A percentile compares a stretch with the other conserved stretches of the same genome.
Evolutionary conservation across 202 grass and related monocot species (phyloP).

Genomic region (Elaeis oleifera): DNA sequence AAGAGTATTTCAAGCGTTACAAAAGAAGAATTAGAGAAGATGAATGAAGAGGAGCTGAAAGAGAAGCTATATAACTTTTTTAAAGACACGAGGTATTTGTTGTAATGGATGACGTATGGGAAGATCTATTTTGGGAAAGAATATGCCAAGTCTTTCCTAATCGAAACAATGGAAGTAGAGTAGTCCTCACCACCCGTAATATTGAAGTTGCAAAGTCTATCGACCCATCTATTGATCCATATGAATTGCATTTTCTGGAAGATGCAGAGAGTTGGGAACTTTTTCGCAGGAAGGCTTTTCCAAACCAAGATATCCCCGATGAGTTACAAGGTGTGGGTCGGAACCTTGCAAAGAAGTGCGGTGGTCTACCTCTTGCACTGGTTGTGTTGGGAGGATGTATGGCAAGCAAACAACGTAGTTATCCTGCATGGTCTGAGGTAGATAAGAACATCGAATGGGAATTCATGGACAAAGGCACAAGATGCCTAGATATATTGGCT

Average conservation of each 20-base stretch:
- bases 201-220: slow-evolving; percentile 11
- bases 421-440: neutral
- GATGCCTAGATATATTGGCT: neutral
- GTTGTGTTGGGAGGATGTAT: neutral
- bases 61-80: neutral
- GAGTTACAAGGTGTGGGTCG: too few species aligned
- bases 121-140: neutral
- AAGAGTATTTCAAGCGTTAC: neutral
- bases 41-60: neutral
- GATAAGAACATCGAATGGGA: neutral
- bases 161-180: slow-evolving; percentile 1
- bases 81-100: slow-evolving; percentile 20
- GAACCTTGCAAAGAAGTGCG: neutral
- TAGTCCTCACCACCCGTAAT: neutral
- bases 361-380: neutral
- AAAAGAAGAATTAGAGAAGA: too few species aligned
- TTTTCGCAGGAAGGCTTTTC: slow-evolving; percentile 15
- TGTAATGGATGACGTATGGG: slow-evolving; percentile 40
- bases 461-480: neutral
- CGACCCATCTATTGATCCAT: neutral
- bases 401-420: neutral
- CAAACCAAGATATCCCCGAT: neutral
- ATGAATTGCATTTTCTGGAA: slow-evolving; percentile 23
- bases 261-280: slow-evolving; percentile 23
- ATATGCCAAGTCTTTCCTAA: neutral